A percentile compares a stretch with the other conserved stretches of the same genome.
phyloP scores from a whole-genome alignment of 805 yeast species.

The Metschnikowia hibisci region DNA sequence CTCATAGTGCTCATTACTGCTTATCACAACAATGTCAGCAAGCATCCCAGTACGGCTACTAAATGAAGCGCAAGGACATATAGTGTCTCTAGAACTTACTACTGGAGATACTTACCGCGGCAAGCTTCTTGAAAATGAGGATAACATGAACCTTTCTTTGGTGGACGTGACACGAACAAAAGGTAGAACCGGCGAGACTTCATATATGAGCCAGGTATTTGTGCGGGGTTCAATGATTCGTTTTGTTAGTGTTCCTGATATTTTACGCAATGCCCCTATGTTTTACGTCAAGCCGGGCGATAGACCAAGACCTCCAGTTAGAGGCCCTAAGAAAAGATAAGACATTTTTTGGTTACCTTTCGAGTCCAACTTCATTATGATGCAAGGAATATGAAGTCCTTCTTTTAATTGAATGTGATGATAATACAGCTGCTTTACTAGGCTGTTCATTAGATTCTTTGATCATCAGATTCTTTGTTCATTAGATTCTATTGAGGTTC shows the following conservation, averaged over 20 bases:
- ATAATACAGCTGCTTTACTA: too few relatives aligned
- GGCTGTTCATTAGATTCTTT: too few relatives aligned
- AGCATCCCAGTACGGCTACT: constrained; percentile 83
- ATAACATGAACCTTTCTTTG: constrained; percentile 89
- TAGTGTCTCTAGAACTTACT: constrained; percentile 73
- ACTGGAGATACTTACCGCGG: constrained; percentile 90
- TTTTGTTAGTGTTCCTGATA: constrained; percentile 83
- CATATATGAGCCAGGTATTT: constrained; percentile 79
- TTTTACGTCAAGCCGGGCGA: constrained; percentile 55
- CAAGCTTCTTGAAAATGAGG: constrained; percentile 80
- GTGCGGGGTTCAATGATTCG: constrained; percentile 89
- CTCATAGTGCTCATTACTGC: not conserved
- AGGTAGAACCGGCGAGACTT: constrained; percentile 59
- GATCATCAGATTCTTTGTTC: too few relatives aligned
- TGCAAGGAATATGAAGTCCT: too few relatives aligned
- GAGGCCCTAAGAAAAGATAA: constrained; percentile 42
- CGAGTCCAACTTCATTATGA: too few relatives aligned
- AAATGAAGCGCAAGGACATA: constrained; percentile 86
- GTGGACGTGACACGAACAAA: constrained; percentile 78
- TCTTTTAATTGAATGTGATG: too few relatives aligned
- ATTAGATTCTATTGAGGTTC: too few relatives aligned
- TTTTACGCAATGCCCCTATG: constrained; percentile 85
- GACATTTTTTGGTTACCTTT: too few relatives aligned
- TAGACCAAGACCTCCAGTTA: constrained; percentile 68
- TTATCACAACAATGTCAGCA: constrained; percentile 44